Conservation (phyloP, 768 basidiomycete genomes). For the Hygrocybe punicea region DNA sequence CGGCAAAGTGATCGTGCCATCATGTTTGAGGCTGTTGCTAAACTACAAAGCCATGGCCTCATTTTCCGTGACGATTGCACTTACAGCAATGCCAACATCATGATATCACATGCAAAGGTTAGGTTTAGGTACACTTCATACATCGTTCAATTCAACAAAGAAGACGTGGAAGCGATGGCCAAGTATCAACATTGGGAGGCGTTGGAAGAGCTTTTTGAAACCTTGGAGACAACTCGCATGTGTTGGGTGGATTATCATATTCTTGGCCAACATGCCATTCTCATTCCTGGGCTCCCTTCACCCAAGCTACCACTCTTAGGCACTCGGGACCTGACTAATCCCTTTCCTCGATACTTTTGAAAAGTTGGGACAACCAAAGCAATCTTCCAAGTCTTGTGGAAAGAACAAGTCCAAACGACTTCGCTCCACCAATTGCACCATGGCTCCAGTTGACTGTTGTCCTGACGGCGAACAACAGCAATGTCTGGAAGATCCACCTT, state of each 20-base stretch:
- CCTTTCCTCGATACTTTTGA: neutral
- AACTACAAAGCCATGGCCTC: constrained; percentile 7
- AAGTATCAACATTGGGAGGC: constrained; percentile 4
- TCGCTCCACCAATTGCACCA: neutral
- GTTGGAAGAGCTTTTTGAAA: constrained; percentile 5
- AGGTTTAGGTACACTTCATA: neutral
- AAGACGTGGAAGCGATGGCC: neutral
- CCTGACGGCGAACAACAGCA: neutral
- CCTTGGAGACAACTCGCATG: neutral
- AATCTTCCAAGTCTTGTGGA: neutral
- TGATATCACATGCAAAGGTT: constrained; percentile 7
- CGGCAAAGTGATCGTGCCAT: constrained; percentile 12
- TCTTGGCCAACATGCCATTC: neutral
- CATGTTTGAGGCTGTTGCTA: constrained; percentile 14
- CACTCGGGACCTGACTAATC: neutral
- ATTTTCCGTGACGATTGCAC: neutral
- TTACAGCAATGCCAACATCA: neutral
- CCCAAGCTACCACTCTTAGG: neutral
- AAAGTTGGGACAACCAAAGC: neutral
- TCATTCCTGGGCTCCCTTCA: neutral
- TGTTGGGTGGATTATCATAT: neutral
- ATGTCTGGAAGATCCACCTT: neutral
- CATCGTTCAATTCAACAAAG: neutral
- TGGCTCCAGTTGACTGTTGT: neutral
- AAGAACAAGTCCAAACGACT: neutral